A percentile compares a stretch with the other conserved stretches of the same genome.
phyloP scores from a whole-genome alignment of 106 monocot genomes.

The Acorus gramineus region DNA sequence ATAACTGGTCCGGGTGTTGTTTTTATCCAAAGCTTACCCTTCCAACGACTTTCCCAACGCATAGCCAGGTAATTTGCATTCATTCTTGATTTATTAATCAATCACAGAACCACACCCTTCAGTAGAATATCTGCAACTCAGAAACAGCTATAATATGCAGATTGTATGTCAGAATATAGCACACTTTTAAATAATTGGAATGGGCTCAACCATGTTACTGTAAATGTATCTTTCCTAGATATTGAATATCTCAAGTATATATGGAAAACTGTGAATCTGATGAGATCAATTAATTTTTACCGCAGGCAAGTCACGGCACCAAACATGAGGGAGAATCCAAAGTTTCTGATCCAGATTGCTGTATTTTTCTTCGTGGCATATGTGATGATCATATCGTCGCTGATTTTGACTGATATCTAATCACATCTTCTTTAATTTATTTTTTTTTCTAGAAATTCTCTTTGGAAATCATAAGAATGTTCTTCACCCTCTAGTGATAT shows the following conservation, averaged over 20 bases:
- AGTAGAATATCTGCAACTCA: not conserved
- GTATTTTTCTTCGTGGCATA: conserved; percentile 82
- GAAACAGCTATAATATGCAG: no score
- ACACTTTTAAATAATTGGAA: no score
- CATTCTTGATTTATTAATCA: not conserved
- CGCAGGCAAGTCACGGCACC: conserved; percentile 60
- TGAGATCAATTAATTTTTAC: not conserved
- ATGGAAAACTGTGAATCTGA: no score
- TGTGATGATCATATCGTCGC: conserved; percentile 75
- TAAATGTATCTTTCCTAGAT: no score
- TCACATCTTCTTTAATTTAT: not conserved
- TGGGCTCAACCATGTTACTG: no score
- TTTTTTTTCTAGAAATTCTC: no score
- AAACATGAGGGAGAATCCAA: conserved; percentile 87
- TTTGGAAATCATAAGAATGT: no score
- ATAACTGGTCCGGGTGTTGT: conserved; percentile 88
- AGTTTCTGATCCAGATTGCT: conserved; percentile 75
- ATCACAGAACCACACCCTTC: not conserved
- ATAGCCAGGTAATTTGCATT: conserved; percentile 50
- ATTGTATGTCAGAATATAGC: no score
- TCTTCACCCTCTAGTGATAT: no score
- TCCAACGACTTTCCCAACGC: conserved; percentile 72
- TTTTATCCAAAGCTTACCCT: conserved; percentile 90
- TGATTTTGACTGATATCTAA: conserved; percentile 75
- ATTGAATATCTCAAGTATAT: no score